These are phyloP conservation scores for Pseudomonodictys pantanalensis DNA, from an alignment of 495 filamentous ascomycete species.

Conservation along the genomic window DNA sequence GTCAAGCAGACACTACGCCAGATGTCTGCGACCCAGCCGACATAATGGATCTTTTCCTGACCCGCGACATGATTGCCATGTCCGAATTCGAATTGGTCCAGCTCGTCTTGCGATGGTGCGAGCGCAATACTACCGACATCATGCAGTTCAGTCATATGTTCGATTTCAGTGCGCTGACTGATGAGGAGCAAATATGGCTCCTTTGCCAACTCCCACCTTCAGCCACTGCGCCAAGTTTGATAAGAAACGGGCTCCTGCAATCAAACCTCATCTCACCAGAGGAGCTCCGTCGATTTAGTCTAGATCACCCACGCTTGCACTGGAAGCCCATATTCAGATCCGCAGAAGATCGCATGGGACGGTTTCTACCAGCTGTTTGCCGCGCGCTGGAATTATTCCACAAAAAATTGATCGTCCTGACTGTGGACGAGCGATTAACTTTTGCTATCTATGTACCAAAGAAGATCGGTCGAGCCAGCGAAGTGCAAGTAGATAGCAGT, in stretches of 20 bases:
- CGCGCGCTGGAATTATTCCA: constrained; percentile 46
- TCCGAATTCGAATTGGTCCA: constrained; percentile 52
- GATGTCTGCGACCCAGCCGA: constrained; percentile 35
- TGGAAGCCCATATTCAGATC: constrained; percentile 51
- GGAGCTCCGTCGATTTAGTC: constrained; percentile 41
- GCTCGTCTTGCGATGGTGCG: constrained; percentile 46
- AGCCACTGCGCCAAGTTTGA: constrained; percentile 31
- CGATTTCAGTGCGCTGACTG: constrained; percentile 44
- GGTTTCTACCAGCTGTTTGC: constrained; percentile 41
- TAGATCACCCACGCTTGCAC: constrained; percentile 42
- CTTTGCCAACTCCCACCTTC: constrained; percentile 42
- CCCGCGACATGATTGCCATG: constrained; percentile 44
- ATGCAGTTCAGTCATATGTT: constrained; percentile 44
- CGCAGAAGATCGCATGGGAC: constrained; percentile 41
- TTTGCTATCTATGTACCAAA: constrained; percentile 51
- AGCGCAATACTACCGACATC: constrained; percentile 36
- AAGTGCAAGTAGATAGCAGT: constrained; percentile 40
- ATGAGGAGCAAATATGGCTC: constrained; percentile 47
- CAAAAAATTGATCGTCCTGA: constrained; percentile 48
- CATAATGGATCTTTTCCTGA: constrained; percentile 45
- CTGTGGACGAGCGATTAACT: constrained; percentile 48
- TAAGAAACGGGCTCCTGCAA: constrained; percentile 47
- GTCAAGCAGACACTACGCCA: neutral
- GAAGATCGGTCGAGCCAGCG: constrained; percentile 43
- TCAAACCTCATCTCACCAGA: constrained; percentile 39